Conservation (phyloP, 2,329 filamentous ascomycete genomes). For the Sporothrix phasma region DNA sequence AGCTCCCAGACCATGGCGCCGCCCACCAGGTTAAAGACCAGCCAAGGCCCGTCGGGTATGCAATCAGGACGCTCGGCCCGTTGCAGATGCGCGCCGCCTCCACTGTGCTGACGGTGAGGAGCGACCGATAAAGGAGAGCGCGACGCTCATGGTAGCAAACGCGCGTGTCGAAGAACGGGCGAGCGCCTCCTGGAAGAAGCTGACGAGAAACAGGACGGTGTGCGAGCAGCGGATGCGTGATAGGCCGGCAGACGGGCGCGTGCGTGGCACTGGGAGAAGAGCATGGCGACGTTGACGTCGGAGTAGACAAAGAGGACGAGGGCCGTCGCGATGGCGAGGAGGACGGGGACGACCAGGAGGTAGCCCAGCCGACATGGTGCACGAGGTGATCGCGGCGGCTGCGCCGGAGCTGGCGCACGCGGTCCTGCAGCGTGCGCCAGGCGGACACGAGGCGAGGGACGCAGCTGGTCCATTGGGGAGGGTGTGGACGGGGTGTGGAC, state of each 20-base stretch:
- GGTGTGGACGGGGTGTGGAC: background rate
- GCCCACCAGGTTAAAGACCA: slow-evolving; percentile 39
- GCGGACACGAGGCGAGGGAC: background rate
- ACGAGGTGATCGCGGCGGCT: slow-evolving; percentile 6
- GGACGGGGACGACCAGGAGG: slow-evolving; percentile 40
- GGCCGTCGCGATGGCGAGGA: slow-evolving; percentile 36
- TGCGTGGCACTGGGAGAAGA: slow-evolving; percentile 45
- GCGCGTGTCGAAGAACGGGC: slow-evolving; percentile 31
- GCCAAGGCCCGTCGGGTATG: slow-evolving; percentile 32
- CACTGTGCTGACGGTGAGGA: slow-evolving; percentile 40
- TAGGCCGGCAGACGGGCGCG: slow-evolving; percentile 35
- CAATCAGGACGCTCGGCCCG: slow-evolving; percentile 24
- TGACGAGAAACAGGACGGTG: slow-evolving; percentile 39
- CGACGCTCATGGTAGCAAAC: slow-evolving; percentile 31
- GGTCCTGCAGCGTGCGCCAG: background rate
- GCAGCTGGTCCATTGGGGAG: background rate
- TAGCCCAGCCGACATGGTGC: slow-evolving; percentile 32
- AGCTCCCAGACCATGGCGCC: slow-evolving; percentile 44
- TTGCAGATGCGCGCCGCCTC: slow-evolving; percentile 38
- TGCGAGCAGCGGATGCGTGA: slow-evolving; percentile 34
- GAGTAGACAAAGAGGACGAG: slow-evolving; percentile 35
- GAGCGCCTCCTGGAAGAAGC: slow-evolving; percentile 38
- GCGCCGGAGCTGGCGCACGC: background rate
- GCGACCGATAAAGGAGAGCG: slow-evolving; percentile 36
- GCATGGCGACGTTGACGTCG: slow-evolving; percentile 41